Evolutionary conservation across 2,329 filamentous ascomycete species (phyloP).

Genomic region (Claviceps sp.): DNA sequence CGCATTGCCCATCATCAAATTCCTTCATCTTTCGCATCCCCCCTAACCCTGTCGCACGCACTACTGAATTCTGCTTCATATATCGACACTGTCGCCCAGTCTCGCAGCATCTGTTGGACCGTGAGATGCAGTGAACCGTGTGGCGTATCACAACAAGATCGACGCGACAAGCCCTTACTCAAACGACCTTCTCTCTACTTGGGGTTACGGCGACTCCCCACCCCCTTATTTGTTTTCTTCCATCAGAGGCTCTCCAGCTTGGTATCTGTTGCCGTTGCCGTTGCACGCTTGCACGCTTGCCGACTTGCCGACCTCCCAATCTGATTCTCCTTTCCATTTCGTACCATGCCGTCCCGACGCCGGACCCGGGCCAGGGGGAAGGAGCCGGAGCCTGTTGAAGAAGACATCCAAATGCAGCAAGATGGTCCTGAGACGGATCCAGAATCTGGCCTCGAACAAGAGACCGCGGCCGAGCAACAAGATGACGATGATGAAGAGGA

Average conservation of each 20-base stretch:
- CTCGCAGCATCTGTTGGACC: conserved; percentile 4
- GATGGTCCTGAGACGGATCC: conserved; percentile 9
- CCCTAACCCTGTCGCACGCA: conserved; percentile 1
- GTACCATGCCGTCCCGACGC: conserved; percentile 25
- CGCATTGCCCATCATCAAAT: not conserved
- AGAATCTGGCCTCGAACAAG: conserved; percentile 3
- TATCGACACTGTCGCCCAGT: not conserved
- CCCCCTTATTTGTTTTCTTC: not conserved
- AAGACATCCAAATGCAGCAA: conserved; percentile 11
- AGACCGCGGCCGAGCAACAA: conserved; percentile 1
- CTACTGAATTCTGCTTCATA: not conserved
- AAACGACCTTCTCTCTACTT: not conserved
- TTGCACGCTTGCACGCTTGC: not conserved
- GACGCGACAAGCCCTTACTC: conserved; percentile 8
- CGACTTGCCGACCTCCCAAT: conserved; percentile 4
- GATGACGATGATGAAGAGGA: conserved; percentile 7
- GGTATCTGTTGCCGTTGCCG: not conserved
- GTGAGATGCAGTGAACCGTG: conserved; percentile 13
- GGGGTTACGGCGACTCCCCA: not conserved
- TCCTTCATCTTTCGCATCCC: not conserved
- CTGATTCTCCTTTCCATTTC: conserved; percentile 3
- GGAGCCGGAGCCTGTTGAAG: conserved; percentile 14
- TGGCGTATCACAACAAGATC: conserved; percentile 8
- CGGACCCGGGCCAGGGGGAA: conserved; percentile 21
- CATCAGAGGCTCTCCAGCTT: conserved; percentile 1